Percentiles rank a stretch among this genome's conserved stretches.
Conservation (phyloP, 352 stramenopile genomes). For the Globisporangium mamillatum region DNA sequence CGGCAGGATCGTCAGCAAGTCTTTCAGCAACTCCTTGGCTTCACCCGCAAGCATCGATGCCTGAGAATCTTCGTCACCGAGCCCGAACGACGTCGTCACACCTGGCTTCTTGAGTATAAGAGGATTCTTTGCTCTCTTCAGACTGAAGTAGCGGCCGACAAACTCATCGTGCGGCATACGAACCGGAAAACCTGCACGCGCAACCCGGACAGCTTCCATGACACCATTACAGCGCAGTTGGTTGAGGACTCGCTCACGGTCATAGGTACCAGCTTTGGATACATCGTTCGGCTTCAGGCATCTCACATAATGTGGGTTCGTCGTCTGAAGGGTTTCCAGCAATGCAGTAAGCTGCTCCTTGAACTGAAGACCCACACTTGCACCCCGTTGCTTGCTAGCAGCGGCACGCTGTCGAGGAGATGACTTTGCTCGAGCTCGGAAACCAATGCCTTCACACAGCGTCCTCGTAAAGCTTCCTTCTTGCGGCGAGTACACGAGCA, state of each 20-base stretch:
- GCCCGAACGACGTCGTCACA: constrained; percentile 36
- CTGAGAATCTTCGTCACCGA: constrained; percentile 40
- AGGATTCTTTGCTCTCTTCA: constrained; percentile 52
- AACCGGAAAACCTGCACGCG: constrained; percentile 79
- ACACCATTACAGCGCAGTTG: constrained; percentile 86
- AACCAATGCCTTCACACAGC: constrained; percentile 64
- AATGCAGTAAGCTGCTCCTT: constrained; percentile 78
- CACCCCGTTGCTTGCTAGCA: constrained; percentile 62
- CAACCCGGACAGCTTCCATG: constrained; percentile 85
- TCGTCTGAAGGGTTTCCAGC: constrained; percentile 67
- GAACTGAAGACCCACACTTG: constrained; percentile 85
- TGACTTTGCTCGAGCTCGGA: constrained; percentile 45
- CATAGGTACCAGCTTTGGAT: constrained; percentile 54
- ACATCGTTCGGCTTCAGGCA: constrained; percentile 90
- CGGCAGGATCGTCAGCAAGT: constrained; percentile 89
- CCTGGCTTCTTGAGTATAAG: constrained; percentile 27
- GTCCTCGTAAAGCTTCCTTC: constrained; percentile 73
- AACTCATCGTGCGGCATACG: constrained; percentile 77
- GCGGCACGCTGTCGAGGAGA: constrained; percentile 54
- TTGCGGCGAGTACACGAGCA: constrained; percentile 67
- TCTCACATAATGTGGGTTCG: constrained; percentile 85
- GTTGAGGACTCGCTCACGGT: constrained; percentile 72
- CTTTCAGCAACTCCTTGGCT: constrained; percentile 72
- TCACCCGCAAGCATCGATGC: constrained; percentile 46
- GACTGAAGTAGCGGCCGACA: constrained; percentile 69